Evolutionary conservation across 257 asterid species (phyloP).

Genomic region (Agastache rugosa): DNA sequence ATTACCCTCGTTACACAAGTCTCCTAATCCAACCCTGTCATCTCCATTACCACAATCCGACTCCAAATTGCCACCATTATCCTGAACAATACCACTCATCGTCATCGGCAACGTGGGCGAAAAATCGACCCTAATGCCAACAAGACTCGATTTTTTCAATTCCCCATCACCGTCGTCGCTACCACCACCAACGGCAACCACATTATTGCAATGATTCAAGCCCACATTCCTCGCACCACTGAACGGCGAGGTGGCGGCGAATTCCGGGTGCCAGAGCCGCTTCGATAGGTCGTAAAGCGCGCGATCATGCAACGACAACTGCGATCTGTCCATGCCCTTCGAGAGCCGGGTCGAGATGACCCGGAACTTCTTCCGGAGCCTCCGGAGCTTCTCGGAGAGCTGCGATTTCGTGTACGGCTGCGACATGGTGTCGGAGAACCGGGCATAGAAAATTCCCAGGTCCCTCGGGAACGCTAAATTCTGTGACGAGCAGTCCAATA

Average conservation of each 20-base stretch:
- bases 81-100: conserved; percentile 26
- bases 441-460: conserved; percentile 63
- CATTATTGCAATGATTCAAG: conserved; percentile 5
- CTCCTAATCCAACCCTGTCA: conserved; percentile 29
- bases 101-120: conserved; percentile 47
- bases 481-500: conserved; percentile 54
- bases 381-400: conserved; percentile 80
- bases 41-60: conserved; percentile 23
- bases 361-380: conserved; percentile 80
- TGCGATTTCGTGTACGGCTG: conserved; percentile 88
- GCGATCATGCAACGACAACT: conserved; percentile 71
- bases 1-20: conserved; percentile 16
- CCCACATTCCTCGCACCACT: conserved; percentile 46
- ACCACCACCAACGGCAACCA: conserved; percentile 4
- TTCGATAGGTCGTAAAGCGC: conserved; percentile 61
- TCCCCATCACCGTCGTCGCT: conserved; percentile 10
- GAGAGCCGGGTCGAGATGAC: conserved; percentile 61
- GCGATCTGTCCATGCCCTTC: conserved; percentile 56
- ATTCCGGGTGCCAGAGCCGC: conserved; percentile 76
- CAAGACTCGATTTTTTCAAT: conserved; percentile 44
- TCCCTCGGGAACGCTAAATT: conserved; percentile 72
- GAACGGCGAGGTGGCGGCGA: conserved; percentile 62
- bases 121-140: conserved; percentile 65
- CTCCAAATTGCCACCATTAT: conserved; percentile 32
- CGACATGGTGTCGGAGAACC: conserved; percentile 74